phyloP scores from a whole-genome alignment of 2,329 filamentous ascomycete species.

The Pseudopithomyces maydicus region DNA sequence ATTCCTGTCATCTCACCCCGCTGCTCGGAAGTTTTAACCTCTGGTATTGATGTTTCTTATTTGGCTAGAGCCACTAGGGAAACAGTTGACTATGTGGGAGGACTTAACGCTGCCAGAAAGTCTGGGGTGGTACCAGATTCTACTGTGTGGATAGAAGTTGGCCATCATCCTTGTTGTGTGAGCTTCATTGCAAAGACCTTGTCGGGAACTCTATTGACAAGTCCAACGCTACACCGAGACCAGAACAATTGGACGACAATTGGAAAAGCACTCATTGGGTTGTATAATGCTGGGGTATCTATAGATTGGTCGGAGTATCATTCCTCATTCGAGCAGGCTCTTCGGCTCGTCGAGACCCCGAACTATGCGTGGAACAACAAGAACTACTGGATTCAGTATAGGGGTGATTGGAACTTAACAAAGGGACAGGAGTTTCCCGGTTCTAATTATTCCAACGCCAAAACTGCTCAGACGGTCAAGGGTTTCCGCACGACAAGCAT shows the following conservation, averaged over 20 bases:
- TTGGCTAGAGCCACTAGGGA: conserved; percentile 69
- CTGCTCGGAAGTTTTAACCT: conserved; percentile 63
- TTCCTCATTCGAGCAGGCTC: conserved; percentile 61
- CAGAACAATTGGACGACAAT: conserved; percentile 70
- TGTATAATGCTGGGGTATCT: conserved; percentile 66
- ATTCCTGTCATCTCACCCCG: conserved; percentile 75
- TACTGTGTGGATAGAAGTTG: conserved; percentile 74
- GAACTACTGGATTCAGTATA: conserved; percentile 74
- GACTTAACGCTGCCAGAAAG: conserved; percentile 63
- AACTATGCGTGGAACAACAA: conserved; percentile 73
- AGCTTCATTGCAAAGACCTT: conserved; percentile 72
- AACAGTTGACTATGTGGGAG: conserved; percentile 70
- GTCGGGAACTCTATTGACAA: conserved; percentile 58
- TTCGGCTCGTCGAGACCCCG: conserved; percentile 66
- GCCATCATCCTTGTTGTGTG: conserved; percentile 71
- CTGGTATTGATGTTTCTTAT: conserved; percentile 65
- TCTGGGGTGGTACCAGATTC: conserved; percentile 65
- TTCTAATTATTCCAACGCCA: conserved; percentile 52
- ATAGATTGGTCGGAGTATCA: conserved; percentile 76
- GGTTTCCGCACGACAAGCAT: conserved; percentile 38
- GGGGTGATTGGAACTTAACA: conserved; percentile 70
- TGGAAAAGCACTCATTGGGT: conserved; percentile 59
- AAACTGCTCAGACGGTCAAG: conserved; percentile 64
- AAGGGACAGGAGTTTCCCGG: conserved; percentile 41
- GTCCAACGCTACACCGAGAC: conserved; percentile 65